Percentiles rank a stretch among this genome's conserved stretches.
Conservation (phyloP, 1,284 basidiomycete species). For the Ustilago curta region DNA sequence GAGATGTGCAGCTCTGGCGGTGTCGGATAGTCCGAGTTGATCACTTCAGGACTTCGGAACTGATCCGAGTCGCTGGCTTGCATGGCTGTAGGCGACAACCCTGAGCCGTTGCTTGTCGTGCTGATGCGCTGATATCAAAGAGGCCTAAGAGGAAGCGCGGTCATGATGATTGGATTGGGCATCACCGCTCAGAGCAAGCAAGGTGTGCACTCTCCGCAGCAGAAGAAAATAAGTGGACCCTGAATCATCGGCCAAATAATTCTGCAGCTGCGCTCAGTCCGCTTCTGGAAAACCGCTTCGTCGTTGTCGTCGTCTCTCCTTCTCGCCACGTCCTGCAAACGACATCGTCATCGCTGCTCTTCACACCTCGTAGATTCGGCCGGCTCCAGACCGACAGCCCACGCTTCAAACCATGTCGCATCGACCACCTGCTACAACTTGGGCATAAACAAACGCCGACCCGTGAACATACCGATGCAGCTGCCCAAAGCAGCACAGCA, state of each 20-base stretch:
- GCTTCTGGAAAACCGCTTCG: constrained; percentile 15
- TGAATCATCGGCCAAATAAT: constrained; percentile 25
- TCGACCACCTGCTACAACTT: background rate
- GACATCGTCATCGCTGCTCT: background rate
- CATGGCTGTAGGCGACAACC: constrained; percentile 9
- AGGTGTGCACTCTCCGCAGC: too few relatives aligned
- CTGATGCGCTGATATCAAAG: background rate
- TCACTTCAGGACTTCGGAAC: constrained; percentile 1
- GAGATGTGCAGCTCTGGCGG: constrained; percentile 28
- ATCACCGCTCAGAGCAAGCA: too few relatives aligned
- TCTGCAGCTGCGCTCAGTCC: constrained; percentile 27
- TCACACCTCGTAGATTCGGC: background rate
- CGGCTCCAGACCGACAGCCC: background rate
- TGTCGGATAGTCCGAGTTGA: constrained; percentile 25
- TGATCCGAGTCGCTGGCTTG: constrained; percentile 5
- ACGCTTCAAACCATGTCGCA: constrained; percentile 1
- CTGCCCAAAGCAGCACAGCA: background rate
- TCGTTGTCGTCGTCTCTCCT: background rate
- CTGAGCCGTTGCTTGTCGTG: background rate
- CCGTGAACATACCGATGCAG: constrained; percentile 1
- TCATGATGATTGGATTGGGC: background rate
- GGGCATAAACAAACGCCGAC: background rate
- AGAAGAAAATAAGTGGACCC: constrained; percentile 24
- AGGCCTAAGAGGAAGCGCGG: background rate
- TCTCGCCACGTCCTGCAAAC: background rate